Conservation (phyloP, 2,329 filamentous ascomycete species). For the Pleomassaria siparia region DNA sequence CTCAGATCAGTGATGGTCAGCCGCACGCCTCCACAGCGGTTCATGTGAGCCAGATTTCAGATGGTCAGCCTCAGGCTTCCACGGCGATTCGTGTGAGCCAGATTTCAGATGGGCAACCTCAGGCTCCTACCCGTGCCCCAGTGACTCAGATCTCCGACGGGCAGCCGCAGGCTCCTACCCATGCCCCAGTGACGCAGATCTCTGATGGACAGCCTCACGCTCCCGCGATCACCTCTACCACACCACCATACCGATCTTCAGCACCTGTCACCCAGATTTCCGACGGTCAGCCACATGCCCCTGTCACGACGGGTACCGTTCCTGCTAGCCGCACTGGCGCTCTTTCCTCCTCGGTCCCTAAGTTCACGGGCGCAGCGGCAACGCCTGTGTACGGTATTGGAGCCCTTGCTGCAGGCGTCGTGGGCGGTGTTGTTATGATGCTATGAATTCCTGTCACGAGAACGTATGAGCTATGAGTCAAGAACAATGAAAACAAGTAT, state of each 20-base stretch:
- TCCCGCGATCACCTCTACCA: slow-evolving; percentile 1
- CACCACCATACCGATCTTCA: too few relatives aligned
- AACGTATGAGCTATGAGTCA: neutral
- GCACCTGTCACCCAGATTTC: slow-evolving; percentile 13
- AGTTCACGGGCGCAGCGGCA: slow-evolving; percentile 37
- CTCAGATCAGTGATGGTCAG: slow-evolving; percentile 1
- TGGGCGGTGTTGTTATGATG: slow-evolving; percentile 28
- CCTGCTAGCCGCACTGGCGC: slow-evolving; percentile 3
- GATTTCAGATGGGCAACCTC: slow-evolving; percentile 22
- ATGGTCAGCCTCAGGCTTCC: slow-evolving; percentile 11
- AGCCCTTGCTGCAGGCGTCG: slow-evolving; percentile 29
- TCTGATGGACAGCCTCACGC: slow-evolving; percentile 13
- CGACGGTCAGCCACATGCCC: slow-evolving; percentile 29
- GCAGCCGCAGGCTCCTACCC: slow-evolving; percentile 23
- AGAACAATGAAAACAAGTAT: neutral
- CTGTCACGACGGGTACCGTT: too few relatives aligned
- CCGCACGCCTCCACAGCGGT: neutral
- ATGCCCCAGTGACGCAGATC: slow-evolving; percentile 21
- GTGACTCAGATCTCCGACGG: slow-evolving; percentile 16
- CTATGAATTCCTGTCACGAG: slow-evolving; percentile 22
- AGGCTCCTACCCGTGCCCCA: slow-evolving; percentile 10
- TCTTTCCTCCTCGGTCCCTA: slow-evolving; percentile 11
- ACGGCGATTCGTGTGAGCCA: slow-evolving; percentile 16
- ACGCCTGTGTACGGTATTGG: slow-evolving; percentile 21
- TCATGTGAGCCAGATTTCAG: slow-evolving; percentile 23